A percentile compares a stretch with the other conserved stretches of the same genome.
Conservation (phyloP, 2,329 filamentous ascomycete genomes). For the Geoglossum cookeanum region DNA sequence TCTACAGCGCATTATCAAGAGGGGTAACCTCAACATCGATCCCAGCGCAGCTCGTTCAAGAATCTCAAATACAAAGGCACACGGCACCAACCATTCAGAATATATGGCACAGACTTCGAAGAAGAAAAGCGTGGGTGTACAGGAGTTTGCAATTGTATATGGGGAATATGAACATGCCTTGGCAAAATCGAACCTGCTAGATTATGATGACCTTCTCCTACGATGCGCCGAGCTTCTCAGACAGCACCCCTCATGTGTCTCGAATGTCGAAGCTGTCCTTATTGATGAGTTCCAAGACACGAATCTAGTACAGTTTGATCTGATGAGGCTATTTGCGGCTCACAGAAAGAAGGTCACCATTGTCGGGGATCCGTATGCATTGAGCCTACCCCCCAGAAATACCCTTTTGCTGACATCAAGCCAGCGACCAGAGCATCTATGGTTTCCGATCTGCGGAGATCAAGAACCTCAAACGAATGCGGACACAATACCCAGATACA, state of each 20-base stretch:
- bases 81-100: conserved; percentile 29
- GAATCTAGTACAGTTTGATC: conserved; percentile 81
- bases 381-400: background rate
- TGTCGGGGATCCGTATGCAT: conserved; percentile 56
- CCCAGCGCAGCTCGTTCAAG: conserved; percentile 49
- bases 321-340: conserved; percentile 77
- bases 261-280: conserved; percentile 74
- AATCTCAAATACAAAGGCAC: conserved; percentile 48
- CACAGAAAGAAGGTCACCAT: conserved; percentile 62
- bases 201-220: conserved; percentile 85
- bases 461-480: conserved; percentile 65
- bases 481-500: conserved; percentile 56
- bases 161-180: conserved; percentile 62
- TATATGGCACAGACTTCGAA: conserved; percentile 19
- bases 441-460: conserved; percentile 88
- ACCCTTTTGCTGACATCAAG: background rate
- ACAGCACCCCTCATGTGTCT: conserved; percentile 58
- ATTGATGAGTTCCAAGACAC: conserved; percentile 98
- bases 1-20: conserved; percentile 51
- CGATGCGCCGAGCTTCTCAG: conserved; percentile 64
- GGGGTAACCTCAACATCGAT: conserved; percentile 48
- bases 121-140: conserved; percentile 2
- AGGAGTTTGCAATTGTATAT: conserved; percentile 47
- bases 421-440: conserved; percentile 78
- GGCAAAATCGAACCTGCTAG: conserved; percentile 58